These are phyloP conservation scores for Coccinonectria pachysandricola DNA, from an alignment of 2,329 filamentous ascomycete species.

Conservation along the genomic window DNA sequence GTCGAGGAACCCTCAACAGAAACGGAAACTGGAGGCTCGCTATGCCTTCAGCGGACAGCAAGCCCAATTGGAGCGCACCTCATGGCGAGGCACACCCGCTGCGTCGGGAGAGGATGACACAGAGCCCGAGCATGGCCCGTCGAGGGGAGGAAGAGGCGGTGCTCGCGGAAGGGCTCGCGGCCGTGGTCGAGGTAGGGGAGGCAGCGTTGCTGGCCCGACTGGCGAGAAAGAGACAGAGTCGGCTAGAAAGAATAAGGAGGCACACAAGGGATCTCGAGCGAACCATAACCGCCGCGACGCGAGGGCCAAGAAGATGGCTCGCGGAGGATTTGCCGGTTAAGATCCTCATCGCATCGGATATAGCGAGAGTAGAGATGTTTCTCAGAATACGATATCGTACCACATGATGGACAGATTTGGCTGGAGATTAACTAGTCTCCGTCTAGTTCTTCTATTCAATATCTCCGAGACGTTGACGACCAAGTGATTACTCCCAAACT, in stretches of 20 bases:
- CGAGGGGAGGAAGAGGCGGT: constrained; percentile 36
- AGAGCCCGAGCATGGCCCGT: constrained; percentile 34
- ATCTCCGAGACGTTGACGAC: background rate
- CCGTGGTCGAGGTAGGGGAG: constrained; percentile 42
- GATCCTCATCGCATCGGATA: too few relatives aligned
- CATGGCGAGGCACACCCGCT: constrained; percentile 48
- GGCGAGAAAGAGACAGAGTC: constrained; percentile 62
- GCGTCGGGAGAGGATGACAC: constrained; percentile 49
- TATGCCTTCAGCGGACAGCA: constrained; percentile 60
- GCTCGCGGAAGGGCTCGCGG: constrained; percentile 38
- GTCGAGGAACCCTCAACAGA: constrained; percentile 56
- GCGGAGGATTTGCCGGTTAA: constrained; percentile 31
- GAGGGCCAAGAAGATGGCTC: constrained; percentile 54
- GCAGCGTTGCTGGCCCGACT: constrained; percentile 53
- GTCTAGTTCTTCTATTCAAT: too few relatives aligned
- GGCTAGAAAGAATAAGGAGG: constrained; percentile 68
- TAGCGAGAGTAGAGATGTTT: too few relatives aligned
- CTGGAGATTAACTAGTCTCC: too few relatives aligned
- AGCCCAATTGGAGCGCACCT: constrained; percentile 50
- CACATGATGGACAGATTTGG: too few relatives aligned
- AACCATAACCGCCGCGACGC: constrained; percentile 79
- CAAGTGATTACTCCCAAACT: constrained; percentile 6
- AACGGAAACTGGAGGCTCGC: constrained; percentile 60
- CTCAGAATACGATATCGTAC: too few relatives aligned
- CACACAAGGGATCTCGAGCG: constrained; percentile 68